Evolutionary conservation across 306 rosid species (phyloP), one percentile per base, ranked within the genome.

Genomic region (Begonia peltatifolia): DNA sequence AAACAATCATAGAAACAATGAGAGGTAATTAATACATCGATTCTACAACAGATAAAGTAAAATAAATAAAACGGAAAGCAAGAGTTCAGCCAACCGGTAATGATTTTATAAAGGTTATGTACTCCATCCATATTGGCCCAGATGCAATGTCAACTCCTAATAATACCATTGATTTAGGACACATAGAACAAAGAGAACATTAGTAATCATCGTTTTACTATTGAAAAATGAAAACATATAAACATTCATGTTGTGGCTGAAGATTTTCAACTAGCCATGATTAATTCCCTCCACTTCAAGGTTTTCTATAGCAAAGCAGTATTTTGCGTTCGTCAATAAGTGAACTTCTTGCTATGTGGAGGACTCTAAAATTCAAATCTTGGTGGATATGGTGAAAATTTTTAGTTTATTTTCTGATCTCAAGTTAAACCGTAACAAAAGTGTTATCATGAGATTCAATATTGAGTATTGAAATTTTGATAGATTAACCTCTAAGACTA

Each of bases 111-210:
- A 89, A 85, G 61, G 87, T 36, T 52, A 89, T 78, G 72, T 89
- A 89, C 72, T 89, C 97, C 84, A 78, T 76, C 97, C 97, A 89
- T 47, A 89, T 82, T 14, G 97, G 97, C 50, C 97, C 97, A 53
- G 97, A 85, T 52, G 97, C 75, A 53, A 85, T 83, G 69, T 89
- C 97, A 25, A 74, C 76, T 74, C 97, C 97, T 89, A 81, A 67
- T 58, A 58, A 55, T 61, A 68, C 46, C 38, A 30, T 30, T 30
- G 38, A 30, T 30, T 30, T 30, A 30, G 38, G 38, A 30, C 38
- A 30, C 9, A n/a, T n/a, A 20, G 23, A 30, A 1, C 38, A 30
- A 6, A 30, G 38, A 30, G 38, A 53, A n/a, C 36, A 52, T 15
- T 30, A 50, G 50, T 50, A 49, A 7, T 7, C 30, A 55, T 36